Evolutionary conservation across 176 grass and related monocot genomes (phyloP).

Genomic region (Secale cereale): DNA sequence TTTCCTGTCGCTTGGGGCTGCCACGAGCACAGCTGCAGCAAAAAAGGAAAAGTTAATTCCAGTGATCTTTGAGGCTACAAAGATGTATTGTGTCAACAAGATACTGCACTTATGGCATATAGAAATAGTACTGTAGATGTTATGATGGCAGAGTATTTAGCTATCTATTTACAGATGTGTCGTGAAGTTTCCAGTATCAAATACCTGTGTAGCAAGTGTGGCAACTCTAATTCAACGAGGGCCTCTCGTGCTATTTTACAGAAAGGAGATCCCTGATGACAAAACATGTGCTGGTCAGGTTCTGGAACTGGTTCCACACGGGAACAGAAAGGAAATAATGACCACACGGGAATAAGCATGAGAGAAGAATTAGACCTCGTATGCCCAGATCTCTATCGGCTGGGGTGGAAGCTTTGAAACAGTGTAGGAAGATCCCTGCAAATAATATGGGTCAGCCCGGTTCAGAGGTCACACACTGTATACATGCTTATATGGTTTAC

Average conservation of each 20-base stretch:
- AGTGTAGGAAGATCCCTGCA: slow-evolving; percentile 68
- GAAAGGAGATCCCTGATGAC: slow-evolving; percentile 75
- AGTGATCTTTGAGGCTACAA: background rate
- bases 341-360: background rate
- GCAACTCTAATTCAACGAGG: slow-evolving; percentile 85
- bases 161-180: background rate
- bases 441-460: background rate
- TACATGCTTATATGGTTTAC: slow-evolving; percentile 2
- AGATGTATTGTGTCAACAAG: background rate
- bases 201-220: slow-evolving; percentile 82
- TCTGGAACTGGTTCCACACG: background rate
- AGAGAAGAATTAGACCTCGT: slow-evolving; percentile 57
- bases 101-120: background rate
- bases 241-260: slow-evolving; percentile 85
- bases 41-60: background rate
- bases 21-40: slow-evolving; percentile 64
- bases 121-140: background rate
- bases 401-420: slow-evolving; percentile 64
- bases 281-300: background rate
- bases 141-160: background rate
- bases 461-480: background rate
- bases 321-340: background rate
- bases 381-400: slow-evolving; percentile 90
- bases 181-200: background rate
- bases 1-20: slow-evolving; percentile 64